Evolutionary conservation across 371 early-diverging fungal species (phyloP).

Genomic region (Blakeslea trispora): DNA sequence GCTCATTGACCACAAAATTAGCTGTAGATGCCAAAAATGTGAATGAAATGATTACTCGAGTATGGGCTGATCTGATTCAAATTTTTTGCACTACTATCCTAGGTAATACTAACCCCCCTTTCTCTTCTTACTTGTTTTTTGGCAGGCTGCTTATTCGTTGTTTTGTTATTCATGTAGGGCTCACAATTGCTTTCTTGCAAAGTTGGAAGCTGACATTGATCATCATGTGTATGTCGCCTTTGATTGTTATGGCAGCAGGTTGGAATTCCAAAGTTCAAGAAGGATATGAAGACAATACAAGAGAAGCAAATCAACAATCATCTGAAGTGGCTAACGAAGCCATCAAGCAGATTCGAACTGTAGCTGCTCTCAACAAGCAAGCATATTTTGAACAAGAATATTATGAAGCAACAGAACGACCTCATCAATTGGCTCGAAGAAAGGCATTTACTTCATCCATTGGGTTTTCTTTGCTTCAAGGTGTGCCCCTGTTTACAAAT

Average conservation of each 20-base stretch:
- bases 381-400: constrained; percentile 60
- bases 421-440: constrained; percentile 60
- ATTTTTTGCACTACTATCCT: constrained; percentile 39
- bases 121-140: too few species aligned
- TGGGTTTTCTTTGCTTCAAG: constrained; percentile 64
- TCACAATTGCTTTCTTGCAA: constrained; percentile 34
- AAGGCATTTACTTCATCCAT: constrained; percentile 57
- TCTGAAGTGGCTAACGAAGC: constrained; percentile 76
- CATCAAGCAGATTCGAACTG: constrained; percentile 78
- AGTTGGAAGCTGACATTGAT: constrained; percentile 56
- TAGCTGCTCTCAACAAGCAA: constrained; percentile 77
- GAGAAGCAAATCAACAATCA: constrained; percentile 56
- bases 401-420: constrained; percentile 51
- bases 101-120: too few species aligned
- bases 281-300: constrained; percentile 51
- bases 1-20: constrained; percentile 78
- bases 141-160: too few species aligned
- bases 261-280: constrained; percentile 22
- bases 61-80: constrained; percentile 57
- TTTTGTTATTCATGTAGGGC: constrained; percentile 1
- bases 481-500: constrained; percentile 58
- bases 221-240: constrained; percentile 41
- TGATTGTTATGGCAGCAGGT: constrained; percentile 35
- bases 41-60: constrained; percentile 62
- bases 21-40: constrained; percentile 75